Percentiles rank a stretch among this genome's conserved stretches.
Conservation (phyloP, 306 rosid species). For the Echinosophora koreensis region DNA sequence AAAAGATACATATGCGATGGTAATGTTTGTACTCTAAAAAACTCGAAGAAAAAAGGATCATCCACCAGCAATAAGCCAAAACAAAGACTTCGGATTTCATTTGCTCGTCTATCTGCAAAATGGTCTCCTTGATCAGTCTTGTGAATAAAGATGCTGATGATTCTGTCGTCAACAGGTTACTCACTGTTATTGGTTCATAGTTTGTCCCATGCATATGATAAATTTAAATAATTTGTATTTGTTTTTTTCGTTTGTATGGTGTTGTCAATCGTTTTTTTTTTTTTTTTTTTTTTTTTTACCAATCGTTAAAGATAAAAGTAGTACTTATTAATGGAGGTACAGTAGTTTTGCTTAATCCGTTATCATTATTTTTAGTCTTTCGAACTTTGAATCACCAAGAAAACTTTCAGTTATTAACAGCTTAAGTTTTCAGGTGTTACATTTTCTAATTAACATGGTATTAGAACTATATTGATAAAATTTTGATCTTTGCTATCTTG, state of each 20-base stretch:
- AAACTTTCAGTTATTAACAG: background rate
- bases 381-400: background rate
- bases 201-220: too few relatives aligned
- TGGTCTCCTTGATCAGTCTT: background rate
- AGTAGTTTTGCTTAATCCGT: background rate
- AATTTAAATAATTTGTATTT: too few relatives aligned
- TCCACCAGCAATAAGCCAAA: conserved; percentile 30
- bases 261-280: too few relatives aligned
- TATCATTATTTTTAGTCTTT: background rate
- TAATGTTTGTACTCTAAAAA: conserved; percentile 62
- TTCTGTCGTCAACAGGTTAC: background rate
- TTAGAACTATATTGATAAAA: background rate
- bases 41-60: conserved; percentile 1
- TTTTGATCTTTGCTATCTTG: background rate
- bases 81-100: conserved; percentile 25
- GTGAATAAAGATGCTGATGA: background rate
- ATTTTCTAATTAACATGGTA: background rate
- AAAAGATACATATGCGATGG: conserved; percentile 63
- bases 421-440: background rate
- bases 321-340: conserved; percentile 1
- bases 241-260: too few relatives aligned
- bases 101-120: conserved; percentile 27
- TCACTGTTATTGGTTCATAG: background rate
- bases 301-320: background rate
- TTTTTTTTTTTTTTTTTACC: background rate